Conservation (phyloP, 2,329 filamentous ascomycete genomes). For the Dactylellina parvicollis region DNA sequence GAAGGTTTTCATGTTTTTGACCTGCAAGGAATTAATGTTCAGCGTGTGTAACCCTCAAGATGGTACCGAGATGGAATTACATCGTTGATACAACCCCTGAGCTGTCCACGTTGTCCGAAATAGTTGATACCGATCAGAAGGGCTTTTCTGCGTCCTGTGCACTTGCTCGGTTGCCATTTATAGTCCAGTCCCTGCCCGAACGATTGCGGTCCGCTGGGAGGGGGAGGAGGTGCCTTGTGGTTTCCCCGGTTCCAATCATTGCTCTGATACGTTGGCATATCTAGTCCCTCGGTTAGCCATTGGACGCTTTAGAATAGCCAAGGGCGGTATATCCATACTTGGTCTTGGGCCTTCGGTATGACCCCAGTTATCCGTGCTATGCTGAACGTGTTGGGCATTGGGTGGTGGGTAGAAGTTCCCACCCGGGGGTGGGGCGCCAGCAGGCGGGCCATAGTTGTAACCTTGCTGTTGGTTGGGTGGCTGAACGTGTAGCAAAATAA, state of each 20-base stretch:
- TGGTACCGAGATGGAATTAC: conserved; percentile 58
- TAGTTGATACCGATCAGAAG: conserved; percentile 84
- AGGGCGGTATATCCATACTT: conserved; percentile 17
- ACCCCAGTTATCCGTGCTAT: conserved; percentile 28
- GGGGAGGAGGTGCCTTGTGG: conserved; percentile 36
- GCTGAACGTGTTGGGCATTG: conserved; percentile 37
- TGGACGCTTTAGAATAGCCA: background rate
- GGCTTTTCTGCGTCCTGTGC: conserved; percentile 77
- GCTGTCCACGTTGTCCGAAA: conserved; percentile 75
- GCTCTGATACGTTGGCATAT: conserved; percentile 36
- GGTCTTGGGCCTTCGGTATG: conserved; percentile 41
- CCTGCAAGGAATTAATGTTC: background rate
- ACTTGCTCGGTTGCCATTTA: conserved; percentile 63
- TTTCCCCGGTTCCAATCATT: conserved; percentile 43
- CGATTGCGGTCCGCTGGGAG: conserved; percentile 32
- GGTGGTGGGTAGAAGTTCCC: conserved; percentile 41
- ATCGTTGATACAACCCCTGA: conserved; percentile 82
- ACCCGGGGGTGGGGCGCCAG: conserved; percentile 29
- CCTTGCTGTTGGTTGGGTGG: conserved; percentile 14
- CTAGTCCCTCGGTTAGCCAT: conserved; percentile 9
- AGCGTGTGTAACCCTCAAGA: background rate
- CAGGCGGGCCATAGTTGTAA: conserved; percentile 30
- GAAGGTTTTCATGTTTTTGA: conserved; percentile 78
- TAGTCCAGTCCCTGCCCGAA: conserved; percentile 50
- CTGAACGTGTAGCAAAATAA: background rate